These are phyloP conservation scores for Phaeoacremonium minimum DNA, from an alignment of 2,329 filamentous ascomycete species.

Conservation along the genomic window DNA sequence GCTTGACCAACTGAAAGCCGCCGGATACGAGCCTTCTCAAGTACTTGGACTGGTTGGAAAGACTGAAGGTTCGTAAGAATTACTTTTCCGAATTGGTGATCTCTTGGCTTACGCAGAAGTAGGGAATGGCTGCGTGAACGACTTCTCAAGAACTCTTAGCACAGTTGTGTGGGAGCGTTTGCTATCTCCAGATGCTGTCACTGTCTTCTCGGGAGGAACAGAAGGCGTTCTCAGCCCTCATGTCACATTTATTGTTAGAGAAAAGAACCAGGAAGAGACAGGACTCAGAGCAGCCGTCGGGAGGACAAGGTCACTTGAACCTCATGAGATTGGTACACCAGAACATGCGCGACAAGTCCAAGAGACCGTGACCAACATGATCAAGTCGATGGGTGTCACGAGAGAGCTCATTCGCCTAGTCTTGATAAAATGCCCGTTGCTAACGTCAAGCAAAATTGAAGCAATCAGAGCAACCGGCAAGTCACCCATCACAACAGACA, in stretches of 20 bases:
- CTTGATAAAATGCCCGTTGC: constrained; percentile 15
- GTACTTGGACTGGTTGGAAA: constrained; percentile 25
- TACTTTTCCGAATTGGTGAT: too few relatives aligned
- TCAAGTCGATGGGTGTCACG: constrained; percentile 12
- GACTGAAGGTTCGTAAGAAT: constrained; percentile 19
- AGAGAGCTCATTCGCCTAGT: constrained; percentile 17
- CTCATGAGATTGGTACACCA: constrained; percentile 22
- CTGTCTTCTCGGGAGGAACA: constrained; percentile 25
- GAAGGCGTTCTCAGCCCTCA: constrained; percentile 25
- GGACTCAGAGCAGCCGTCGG: constrained; percentile 19
- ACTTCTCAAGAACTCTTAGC: constrained; percentile 24
- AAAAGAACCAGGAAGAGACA: constrained; percentile 7
- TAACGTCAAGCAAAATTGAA: constrained; percentile 20
- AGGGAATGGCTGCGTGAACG: constrained; percentile 29
- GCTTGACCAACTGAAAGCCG: constrained; percentile 15
- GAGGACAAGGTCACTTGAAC: constrained; percentile 18
- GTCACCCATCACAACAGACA: constrained; percentile 19
- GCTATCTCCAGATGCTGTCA: constrained; percentile 20
- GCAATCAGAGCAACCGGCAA: constrained; percentile 13
- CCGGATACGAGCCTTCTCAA: constrained; percentile 19
- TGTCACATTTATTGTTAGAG: constrained; percentile 20
- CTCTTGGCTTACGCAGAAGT: too few relatives aligned
- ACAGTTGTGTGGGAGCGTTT: constrained; percentile 22
- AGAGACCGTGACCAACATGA: constrained; percentile 12
- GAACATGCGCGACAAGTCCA: constrained; percentile 18